These are phyloP conservation scores for Colletotrichum somersetense DNA, from an alignment of 2,329 filamentous ascomycete genomes.

Conservation along the genomic window DNA sequence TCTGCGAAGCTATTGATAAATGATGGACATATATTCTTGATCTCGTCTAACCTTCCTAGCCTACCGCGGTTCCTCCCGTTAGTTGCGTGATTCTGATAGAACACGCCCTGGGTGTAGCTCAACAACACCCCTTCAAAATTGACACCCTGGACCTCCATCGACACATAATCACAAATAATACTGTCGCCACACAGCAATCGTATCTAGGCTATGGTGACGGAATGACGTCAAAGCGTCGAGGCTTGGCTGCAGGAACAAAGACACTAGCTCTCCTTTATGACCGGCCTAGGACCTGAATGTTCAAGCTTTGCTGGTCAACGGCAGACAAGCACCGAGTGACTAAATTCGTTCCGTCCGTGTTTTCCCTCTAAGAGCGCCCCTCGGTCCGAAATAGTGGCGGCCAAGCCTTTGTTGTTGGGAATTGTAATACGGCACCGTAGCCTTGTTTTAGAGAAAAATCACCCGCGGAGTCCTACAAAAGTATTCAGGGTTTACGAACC, in stretches of 20 bases:
- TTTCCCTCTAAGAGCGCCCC: not conserved
- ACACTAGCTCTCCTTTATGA: not conserved
- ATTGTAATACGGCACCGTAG: not conserved
- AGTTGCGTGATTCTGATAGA: not conserved
- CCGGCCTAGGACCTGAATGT: not conserved
- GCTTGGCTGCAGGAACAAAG: not conserved
- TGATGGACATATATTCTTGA: not conserved
- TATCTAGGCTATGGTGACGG: no score
- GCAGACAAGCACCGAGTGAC: not conserved
- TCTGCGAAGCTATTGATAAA: not conserved
- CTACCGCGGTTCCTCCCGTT: not conserved
- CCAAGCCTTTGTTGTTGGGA: no score
- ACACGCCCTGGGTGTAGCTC: not conserved
- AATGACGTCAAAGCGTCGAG: slow-evolving; percentile 1
- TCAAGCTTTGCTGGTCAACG: slow-evolving; percentile 6
- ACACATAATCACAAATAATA: not conserved
- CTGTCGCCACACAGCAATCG: not conserved
- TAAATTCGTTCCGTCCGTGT: not conserved
- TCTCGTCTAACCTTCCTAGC: not conserved
- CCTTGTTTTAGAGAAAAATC: not conserved
- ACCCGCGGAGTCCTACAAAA: not conserved
- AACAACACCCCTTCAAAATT: not conserved
- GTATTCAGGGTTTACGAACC: not conserved
- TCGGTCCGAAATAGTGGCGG: not conserved
- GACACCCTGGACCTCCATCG: not conserved